Evolutionary conservation across 306 rosid species (phyloP), one percentile per base, ranked within the genome.

Genomic region (Citrullus amarus): DNA sequence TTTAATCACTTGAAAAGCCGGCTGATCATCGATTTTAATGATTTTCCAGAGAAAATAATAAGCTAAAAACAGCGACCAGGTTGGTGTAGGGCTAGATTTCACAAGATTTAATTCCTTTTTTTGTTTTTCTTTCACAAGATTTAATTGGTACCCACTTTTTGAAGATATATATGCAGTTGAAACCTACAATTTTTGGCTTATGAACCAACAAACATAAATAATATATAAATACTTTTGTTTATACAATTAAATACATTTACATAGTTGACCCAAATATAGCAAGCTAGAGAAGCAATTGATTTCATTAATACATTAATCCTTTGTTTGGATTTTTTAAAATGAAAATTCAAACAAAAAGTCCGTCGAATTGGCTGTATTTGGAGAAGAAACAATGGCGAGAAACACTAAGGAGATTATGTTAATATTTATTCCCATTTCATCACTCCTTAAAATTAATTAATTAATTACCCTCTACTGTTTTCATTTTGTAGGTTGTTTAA

Each of bases 381-480:
- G 15, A 72, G 43, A 50, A 72, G 77, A 74, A 74, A 74, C 61
- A 54, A 74, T 54, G 78, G 78, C 63, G 78, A 54, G 78, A 74
- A 74, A 74, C 78, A 74, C 78, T 34, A 74, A 74, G 78, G 62
- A 48, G 15, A 73, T 48, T 10, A 20, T 39, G 13, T 39, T 48
- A 48, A 48, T 48, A 12, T 12, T 48, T 38, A 70, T 70, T 25
- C 51, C 18, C 12, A 70, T 70, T 20, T 25, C 58, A 13, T 71
- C 39, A 71, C 68, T 44, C 53, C 76, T 70, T 46, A 22, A 48
- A 6, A 41, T 61, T 2, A 30, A 61, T 61, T 3, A 20, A 18
- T 56, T 58, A n/a, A 58, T 58, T 58, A 58, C 34, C 63, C 20
- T 58, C 71, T 14, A 65, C 36, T 36, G 46, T 16, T 36, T 65